Evolutionary conservation across 2,329 filamentous ascomycete genomes (phyloP), one percentile per base, ranked within the genome.

Genomic region (Myotisia sp.): DNA sequence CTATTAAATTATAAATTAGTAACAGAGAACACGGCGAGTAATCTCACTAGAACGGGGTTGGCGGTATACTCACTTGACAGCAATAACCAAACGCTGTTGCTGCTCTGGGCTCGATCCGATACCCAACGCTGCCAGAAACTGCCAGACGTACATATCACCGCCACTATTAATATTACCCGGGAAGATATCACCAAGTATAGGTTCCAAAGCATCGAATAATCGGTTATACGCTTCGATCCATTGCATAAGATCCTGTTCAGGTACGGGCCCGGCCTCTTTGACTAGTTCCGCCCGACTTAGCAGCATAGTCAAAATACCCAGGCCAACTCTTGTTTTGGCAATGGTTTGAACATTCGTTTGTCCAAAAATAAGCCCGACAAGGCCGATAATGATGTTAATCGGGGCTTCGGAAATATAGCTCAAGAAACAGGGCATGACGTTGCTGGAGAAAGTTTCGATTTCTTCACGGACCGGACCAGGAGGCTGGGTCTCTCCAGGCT

Each of bases 91-190:
- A 38, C 86, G 74, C 55, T 93, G 87, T 58, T 98, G 90, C 60
- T 98, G 90, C 46, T 94, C 85, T 9, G 86, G 84, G 51, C 75
- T 86, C 21, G 90, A 87, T 33, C 83, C 86, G 44, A 93, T 90
- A 42, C 90, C 90, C 59, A 94, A 84, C 8, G 87, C 85, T 6
- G 90, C 90, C 44, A 98, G 69, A 55, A 95, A 92, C 59, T 95
- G 87, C 90, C 90, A 98, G 24, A 95, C 84, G 51, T 95, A 92
- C 51, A 93, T 79, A 50, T 98, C 90, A 45, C 94, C 85, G 32
- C 82, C 81, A 5, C 82, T 77, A 44, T 83, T 85, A 50, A 92
- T 82, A n/a, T 79, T 79, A 13, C 80, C 82, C 0, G 87, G 86
- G 71, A 98, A 98, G 42, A 94, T 77, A 47, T 79, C 72, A 8